These are phyloP conservation scores for Chlamydomonas incerta DNA, from an alignment of 139 green algal species.

Conservation along the genomic window DNA sequence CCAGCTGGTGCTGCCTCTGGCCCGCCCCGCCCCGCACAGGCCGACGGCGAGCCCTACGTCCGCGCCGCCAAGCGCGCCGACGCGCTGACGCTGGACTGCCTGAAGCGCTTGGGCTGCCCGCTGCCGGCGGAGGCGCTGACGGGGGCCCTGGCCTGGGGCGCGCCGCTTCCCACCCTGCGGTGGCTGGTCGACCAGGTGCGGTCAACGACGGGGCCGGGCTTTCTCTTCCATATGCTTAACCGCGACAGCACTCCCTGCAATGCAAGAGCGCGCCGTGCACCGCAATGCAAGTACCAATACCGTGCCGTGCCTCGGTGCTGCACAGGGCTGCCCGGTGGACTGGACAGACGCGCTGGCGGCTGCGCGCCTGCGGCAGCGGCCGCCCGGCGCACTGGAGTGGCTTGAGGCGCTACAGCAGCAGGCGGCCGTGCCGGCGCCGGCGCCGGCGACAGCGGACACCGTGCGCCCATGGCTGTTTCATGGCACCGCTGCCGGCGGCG, in stretches of 20 bases:
- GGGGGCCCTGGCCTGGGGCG: too few species aligned
- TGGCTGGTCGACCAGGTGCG: neutral
- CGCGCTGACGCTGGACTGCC: neutral
- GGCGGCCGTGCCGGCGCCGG: neutral
- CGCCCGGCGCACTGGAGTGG: neutral
- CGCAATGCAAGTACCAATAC: too few species aligned
- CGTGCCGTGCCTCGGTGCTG: too few species aligned
- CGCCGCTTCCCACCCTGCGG: neutral
- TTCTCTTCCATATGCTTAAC: too few species aligned
- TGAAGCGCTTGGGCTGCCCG: slow-evolving; percentile 20
- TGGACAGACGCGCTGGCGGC: neutral
- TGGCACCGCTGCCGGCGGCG: too few species aligned
- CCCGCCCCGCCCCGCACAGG: too few species aligned
- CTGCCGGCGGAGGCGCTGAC: neutral
- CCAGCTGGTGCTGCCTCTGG: too few species aligned
- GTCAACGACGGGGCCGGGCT: too few species aligned
- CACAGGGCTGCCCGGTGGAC: slow-evolving; percentile 21
- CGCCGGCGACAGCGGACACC: too few species aligned
- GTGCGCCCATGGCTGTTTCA: too few species aligned
- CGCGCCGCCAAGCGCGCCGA: neutral
- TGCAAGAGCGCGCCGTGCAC: too few species aligned
- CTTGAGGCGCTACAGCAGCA: neutral
- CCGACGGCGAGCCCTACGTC: neutral
- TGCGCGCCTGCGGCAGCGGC: neutral
- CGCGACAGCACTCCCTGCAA: too few species aligned